Base-by-base conservation (phyloP, 2,329 filamentous ascomycete genomes). In the Diaporthe capsici region DNA sequence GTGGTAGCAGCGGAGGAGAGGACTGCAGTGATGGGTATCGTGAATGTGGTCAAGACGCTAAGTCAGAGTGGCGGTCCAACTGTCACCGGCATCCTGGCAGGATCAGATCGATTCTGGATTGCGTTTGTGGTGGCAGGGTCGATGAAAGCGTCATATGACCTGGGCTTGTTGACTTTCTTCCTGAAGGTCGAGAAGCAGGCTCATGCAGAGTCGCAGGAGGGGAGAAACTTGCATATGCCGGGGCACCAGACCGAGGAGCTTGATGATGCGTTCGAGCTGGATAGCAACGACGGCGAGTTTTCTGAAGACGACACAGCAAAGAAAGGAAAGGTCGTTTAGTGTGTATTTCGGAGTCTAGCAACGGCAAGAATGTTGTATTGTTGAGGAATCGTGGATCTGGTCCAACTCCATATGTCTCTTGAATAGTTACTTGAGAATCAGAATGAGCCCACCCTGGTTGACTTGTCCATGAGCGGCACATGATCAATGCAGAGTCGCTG, bases 1-100 rank as follows among this genome's bases (percentile, higher is more conserved):
- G 89, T 92, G 0, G 87, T 95, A 4, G 87, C 90, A 13, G 88
- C 92, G 0, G 85, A 87, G 3, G 93, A 95, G 82, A 88, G 94
- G 1, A 95, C 93, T 0, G 92, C 92, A 0, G 90, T 94, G 15
- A 92, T 95, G 90, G 94, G 93, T 0, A 85, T 92, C 0, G 87
- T 94, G 4, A 94, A 94, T 77, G 90, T 93, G 0, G 89, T 93
- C 39, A 94, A 94, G 83, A 95, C 93, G 0, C 85, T 88, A 8
- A 87, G 88, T 7, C 90, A 92, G 81, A 92, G 90, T 75, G 80
- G 90, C 1, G 93, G 93, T 0, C 92, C 92, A 0, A 81, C 91
- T 0, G 84, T 93, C 25, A 94, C 93, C 0, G 94, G 93, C n/a
- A 79, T 91, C 0, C 80, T 95, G 60, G 91, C 91, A 0, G 87